phyloP scores from a whole-genome alignment of 352 stramenopile species.

The Phytophthora boehmeriae region DNA sequence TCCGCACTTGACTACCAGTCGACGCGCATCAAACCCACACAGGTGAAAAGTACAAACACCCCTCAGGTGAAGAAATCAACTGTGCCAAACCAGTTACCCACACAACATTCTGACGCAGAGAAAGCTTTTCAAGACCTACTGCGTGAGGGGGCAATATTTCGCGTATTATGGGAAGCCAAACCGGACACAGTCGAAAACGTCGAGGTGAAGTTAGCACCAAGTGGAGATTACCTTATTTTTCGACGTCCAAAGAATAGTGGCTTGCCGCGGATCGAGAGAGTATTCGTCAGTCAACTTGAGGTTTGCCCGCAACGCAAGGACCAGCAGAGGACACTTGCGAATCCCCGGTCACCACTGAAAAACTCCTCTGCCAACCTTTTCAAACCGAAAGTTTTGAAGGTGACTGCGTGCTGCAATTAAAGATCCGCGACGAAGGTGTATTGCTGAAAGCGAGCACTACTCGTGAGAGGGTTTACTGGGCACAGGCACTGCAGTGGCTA shows the following conservation, averaged over 20 bases:
- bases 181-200: conserved; percentile 36
- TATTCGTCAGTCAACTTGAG: conserved; percentile 51
- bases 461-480: conserved; percentile 40
- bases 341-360: conserved; percentile 18
- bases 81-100: background rate
- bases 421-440: conserved; percentile 45
- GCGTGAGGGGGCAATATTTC: conserved; percentile 26
- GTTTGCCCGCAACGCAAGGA: conserved; percentile 31
- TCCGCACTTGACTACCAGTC: conserved; percentile 25
- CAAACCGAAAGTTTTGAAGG: conserved; percentile 27
- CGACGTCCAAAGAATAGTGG: conserved; percentile 29
- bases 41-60: conserved; percentile 9
- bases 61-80: too few species aligned
- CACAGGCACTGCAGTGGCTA: conserved; percentile 51
- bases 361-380: conserved; percentile 15
- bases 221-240: conserved; percentile 49
- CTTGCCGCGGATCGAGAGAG: conserved; percentile 33
- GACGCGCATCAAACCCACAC: conserved; percentile 5
- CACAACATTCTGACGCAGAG: conserved; percentile 15
- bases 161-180: conserved; percentile 30
- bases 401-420: conserved; percentile 43
- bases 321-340: background rate
- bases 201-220: conserved; percentile 38
- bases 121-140: conserved; percentile 32
- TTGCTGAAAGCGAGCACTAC: conserved; percentile 38